phyloP scores from a whole-genome alignment of 169 alveolate species.

The Plasmodium vivax region DNA sequence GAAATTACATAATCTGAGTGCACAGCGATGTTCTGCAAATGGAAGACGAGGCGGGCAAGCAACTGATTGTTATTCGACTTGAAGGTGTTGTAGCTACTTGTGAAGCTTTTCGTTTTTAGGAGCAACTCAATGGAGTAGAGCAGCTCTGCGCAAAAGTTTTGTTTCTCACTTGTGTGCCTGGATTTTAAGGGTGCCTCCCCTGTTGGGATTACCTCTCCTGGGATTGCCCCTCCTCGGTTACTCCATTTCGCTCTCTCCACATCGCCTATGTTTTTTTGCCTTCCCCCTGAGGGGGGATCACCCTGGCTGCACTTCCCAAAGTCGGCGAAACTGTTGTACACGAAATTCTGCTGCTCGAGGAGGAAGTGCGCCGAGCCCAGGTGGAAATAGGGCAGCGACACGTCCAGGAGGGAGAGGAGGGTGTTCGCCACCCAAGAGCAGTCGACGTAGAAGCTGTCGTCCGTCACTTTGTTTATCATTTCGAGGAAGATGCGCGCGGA shows the following conservation, averaged over 20 bases:
- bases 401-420: constrained; percentile 10
- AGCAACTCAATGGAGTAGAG: constrained; percentile 37
- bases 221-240: not conserved
- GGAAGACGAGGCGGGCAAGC: constrained; percentile 17
- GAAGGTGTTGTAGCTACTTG: constrained; percentile 19
- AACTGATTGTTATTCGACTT: constrained; percentile 29
- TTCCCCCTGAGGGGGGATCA: not conserved
- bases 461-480: constrained; percentile 27
- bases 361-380: not conserved
- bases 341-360: constrained; percentile 7
- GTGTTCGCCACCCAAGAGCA: constrained; percentile 50
- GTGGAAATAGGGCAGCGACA: constrained; percentile 14
- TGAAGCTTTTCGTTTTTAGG: constrained; percentile 44
- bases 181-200: not conserved
- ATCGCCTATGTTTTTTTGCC: not conserved
- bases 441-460: constrained; percentile 42
- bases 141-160: constrained; percentile 20
- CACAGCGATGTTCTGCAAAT: constrained; percentile 9
- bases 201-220: too few species aligned
- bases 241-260: not conserved
- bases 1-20: constrained; percentile 62
- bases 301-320: not conserved
- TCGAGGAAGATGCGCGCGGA: constrained; percentile 32
- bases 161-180: not conserved
- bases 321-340: constrained; percentile 3